These are phyloP conservation scores for Fusarium poae DNA, from an alignment of 2,329 filamentous ascomycete genomes.

Conservation along the genomic window DNA sequence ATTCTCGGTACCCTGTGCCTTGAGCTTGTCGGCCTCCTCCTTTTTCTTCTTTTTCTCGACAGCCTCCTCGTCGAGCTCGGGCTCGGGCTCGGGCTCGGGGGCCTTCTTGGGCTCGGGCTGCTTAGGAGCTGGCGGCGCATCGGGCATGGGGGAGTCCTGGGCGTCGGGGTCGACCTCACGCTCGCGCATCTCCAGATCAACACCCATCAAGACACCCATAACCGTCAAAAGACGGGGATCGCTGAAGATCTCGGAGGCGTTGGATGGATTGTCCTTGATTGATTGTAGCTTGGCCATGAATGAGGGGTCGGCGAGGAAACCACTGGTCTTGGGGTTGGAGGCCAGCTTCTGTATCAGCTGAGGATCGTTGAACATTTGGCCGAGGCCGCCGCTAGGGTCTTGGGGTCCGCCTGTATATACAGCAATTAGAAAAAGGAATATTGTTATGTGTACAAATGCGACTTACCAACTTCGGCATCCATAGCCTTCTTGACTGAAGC, in stretches of 20 bases:
- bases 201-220: conserved; percentile 90
- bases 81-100: conserved; percentile 71
- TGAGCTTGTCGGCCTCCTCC: conserved; percentile 92
- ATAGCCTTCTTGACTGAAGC: conserved; percentile 89
- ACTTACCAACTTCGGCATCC: conserved; percentile 65
- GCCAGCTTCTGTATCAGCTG: conserved; percentile 91
- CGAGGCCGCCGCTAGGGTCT: conserved; percentile 81
- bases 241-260: conserved; percentile 82
- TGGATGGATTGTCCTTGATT: conserved; percentile 83
- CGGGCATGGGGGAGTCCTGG: conserved; percentile 80
- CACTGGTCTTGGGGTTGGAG: conserved; percentile 91
- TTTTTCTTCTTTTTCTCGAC: conserved; percentile 89
- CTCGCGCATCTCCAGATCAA: conserved; percentile 79
- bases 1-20: conserved; percentile 90
- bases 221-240: conserved; percentile 95
- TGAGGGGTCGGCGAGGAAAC: conserved; percentile 80
- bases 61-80: conserved; percentile 85
- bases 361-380: conserved; percentile 94
- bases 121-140: conserved; percentile 60
- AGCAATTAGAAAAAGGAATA: conserved; percentile 19
- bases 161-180: conserved; percentile 52
- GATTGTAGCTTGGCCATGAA: conserved; percentile 94
- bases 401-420: conserved; percentile 52
- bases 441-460: not conserved
- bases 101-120: conserved; percentile 66